phyloP scores from a whole-genome alignment of 352 stramenopile species.

The Globisporangium carolinianum region DNA sequence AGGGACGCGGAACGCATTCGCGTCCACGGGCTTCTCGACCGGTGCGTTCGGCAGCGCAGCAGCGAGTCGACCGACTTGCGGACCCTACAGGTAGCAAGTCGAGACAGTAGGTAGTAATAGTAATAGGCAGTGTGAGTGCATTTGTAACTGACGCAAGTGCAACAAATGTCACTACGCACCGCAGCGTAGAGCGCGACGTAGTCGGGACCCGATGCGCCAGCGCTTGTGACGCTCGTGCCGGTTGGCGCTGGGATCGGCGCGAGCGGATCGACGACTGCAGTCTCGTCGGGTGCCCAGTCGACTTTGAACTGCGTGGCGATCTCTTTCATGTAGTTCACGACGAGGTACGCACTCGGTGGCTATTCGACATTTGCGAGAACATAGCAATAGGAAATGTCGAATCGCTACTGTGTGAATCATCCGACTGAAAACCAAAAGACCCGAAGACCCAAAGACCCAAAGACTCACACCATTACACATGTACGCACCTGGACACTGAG shows the following conservation, averaged over 20 bases:
- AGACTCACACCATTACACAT: no score
- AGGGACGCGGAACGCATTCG: slow-evolving; percentile 7
- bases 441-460: background rate
- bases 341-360: slow-evolving; percentile 91
- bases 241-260: slow-evolving; percentile 87
- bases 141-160: background rate
- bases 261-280: slow-evolving; percentile 64
- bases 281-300: slow-evolving; percentile 88
- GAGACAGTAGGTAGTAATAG: background rate
- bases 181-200: slow-evolving; percentile 66
- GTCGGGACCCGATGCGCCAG: slow-evolving; percentile 76
- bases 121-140: background rate
- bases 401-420: no score
- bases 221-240: slow-evolving; percentile 76
- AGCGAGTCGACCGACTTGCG: slow-evolving; percentile 32
- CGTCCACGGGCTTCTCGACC: slow-evolving; percentile 17
- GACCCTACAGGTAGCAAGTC: slow-evolving; percentile 18
- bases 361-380: slow-evolving; percentile 8
- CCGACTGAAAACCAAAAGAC: background rate
- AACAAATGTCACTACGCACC: slow-evolving; percentile 17
- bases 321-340: slow-evolving; percentile 95
- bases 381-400: background rate
- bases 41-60: slow-evolving; percentile 38
- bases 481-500: slow-evolving; percentile 78
- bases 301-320: slow-evolving; percentile 94